Percentiles rank a stretch among this genome's conserved stretches.
These are phyloP conservation scores for Ophiorrhiza pumila DNA, from an alignment of 257 asterid genomes.

Conservation along the genomic window DNA sequence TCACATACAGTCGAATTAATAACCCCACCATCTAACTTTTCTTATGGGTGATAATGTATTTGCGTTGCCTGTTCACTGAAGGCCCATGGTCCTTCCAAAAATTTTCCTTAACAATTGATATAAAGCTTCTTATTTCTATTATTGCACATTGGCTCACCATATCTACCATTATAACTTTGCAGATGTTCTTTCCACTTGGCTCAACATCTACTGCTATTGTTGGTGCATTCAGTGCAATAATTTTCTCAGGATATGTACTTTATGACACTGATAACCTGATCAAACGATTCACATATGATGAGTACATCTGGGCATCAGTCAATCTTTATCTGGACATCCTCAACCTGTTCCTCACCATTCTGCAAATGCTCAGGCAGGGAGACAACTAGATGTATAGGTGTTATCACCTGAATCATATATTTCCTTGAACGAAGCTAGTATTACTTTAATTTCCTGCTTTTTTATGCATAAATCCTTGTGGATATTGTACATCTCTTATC, in stretches of 20 bases:
- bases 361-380: conserved; percentile 78
- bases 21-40: background rate
- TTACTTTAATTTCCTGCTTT: background rate
- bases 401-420: background rate
- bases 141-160: conserved; percentile 2
- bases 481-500: conserved; percentile 15
- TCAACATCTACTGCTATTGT: conserved; percentile 63
- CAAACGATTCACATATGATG: conserved; percentile 92
- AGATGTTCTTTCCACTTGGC: conserved; percentile 89
- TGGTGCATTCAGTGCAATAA: conserved; percentile 80
- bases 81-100: background rate
- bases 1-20: background rate
- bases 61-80: background rate
- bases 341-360: conserved; percentile 92
- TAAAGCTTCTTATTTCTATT: background rate
- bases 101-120: background rate
- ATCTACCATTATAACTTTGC: conserved; percentile 23
- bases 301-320: conserved; percentile 98
- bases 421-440: background rate
- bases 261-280: conserved; percentile 90
- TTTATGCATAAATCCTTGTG: conserved; percentile 1
- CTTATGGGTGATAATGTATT: background rate
- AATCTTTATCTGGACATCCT: conserved; percentile 88
- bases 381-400: conserved; percentile 46
- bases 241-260: conserved; percentile 85